These are phyloP conservation scores for Falciphora oryzae DNA, from an alignment of 2,329 filamentous ascomycete species.

Conservation along the genomic window DNA sequence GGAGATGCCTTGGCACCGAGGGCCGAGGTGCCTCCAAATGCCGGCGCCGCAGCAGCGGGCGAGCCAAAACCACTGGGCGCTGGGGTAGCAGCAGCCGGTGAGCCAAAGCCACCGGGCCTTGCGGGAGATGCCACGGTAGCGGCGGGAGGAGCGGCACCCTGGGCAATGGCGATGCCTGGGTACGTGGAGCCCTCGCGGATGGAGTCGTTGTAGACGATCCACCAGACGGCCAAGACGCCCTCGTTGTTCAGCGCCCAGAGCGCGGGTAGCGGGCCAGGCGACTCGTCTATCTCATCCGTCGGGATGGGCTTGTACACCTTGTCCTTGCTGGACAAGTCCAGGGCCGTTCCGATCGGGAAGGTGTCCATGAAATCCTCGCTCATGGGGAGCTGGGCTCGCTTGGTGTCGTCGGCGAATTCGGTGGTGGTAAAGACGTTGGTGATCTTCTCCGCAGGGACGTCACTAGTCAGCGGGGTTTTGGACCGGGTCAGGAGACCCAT, in stretches of 20 bases:
- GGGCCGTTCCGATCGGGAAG: slow-evolving; percentile 67
- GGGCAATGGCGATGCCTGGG: slow-evolving; percentile 55
- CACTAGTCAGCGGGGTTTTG: slow-evolving; percentile 57
- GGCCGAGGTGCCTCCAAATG: slow-evolving; percentile 42
- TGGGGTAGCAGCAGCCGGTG: slow-evolving; percentile 16
- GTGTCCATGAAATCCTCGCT: slow-evolving; percentile 63
- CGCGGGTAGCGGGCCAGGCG: slow-evolving; percentile 73
- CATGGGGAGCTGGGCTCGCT: slow-evolving; percentile 70
- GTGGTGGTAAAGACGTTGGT: slow-evolving; percentile 68
- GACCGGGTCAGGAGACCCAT: slow-evolving; percentile 74
- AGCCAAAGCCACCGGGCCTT: slow-evolving; percentile 21
- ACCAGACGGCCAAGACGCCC: slow-evolving; percentile 80
- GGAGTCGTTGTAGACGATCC: slow-evolving; percentile 85
- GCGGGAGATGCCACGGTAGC: slow-evolving; percentile 26
- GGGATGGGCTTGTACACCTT: slow-evolving; percentile 71
- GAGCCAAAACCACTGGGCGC: slow-evolving; percentile 36
- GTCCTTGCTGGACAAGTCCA: slow-evolving; percentile 81
- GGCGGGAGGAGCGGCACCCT: slow-evolving; percentile 28
- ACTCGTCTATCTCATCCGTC: slow-evolving; percentile 71
- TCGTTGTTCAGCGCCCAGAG: slow-evolving; percentile 85
- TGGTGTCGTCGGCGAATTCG: slow-evolving; percentile 65
- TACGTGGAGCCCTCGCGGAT: slow-evolving; percentile 70
- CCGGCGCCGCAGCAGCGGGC: slow-evolving; percentile 29
- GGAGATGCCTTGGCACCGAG: slow-evolving; percentile 47
- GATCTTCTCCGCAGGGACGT: slow-evolving; percentile 53